Conservation (phyloP, 192 early-diverging fungal genomes). For the Pecoramyces ruminantium region DNA sequence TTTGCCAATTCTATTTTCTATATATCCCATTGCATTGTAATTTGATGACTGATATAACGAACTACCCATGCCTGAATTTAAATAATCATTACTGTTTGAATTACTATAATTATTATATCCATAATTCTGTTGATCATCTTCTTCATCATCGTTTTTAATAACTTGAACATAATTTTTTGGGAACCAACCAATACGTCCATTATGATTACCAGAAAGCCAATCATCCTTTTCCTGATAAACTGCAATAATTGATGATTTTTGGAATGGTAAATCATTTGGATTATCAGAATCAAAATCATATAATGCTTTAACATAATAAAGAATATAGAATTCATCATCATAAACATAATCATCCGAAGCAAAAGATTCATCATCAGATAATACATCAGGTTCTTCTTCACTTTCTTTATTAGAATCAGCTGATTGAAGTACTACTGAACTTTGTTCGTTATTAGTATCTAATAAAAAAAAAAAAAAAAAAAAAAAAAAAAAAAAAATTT, state of each 20-base stretch:
- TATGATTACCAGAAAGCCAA: constrained; percentile 41
- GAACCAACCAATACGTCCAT: constrained; percentile 33
- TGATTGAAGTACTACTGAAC: constrained; percentile 1
- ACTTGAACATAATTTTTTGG: constrained; percentile 29
- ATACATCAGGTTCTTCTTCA: neutral
- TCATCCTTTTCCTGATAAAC: constrained; percentile 46
- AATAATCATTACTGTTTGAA: neutral
- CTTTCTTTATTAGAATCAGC: neutral
- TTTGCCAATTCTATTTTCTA: too few relatives aligned
- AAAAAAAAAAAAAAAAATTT: too few relatives aligned
- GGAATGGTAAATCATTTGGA: constrained; percentile 32
- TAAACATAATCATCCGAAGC: constrained; percentile 8
- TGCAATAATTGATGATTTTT: constrained; percentile 23
- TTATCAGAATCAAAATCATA: constrained; percentile 26
- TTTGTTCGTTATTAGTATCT: neutral
- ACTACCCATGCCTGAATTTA: constrained; percentile 1
- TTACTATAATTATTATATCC: neutral
- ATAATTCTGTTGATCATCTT: neutral
- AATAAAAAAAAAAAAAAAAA: too few relatives aligned
- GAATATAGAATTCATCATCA: constrained; percentile 11
- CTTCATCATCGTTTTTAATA: constrained; percentile 6
- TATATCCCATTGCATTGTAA: too few relatives aligned
- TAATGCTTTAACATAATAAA: constrained; percentile 12
- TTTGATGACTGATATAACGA: constrained; percentile 1
- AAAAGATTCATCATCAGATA: constrained; percentile 5